phyloP scores from a whole-genome alignment of 306 rosid species.

The Ceratonia siliqua region DNA sequence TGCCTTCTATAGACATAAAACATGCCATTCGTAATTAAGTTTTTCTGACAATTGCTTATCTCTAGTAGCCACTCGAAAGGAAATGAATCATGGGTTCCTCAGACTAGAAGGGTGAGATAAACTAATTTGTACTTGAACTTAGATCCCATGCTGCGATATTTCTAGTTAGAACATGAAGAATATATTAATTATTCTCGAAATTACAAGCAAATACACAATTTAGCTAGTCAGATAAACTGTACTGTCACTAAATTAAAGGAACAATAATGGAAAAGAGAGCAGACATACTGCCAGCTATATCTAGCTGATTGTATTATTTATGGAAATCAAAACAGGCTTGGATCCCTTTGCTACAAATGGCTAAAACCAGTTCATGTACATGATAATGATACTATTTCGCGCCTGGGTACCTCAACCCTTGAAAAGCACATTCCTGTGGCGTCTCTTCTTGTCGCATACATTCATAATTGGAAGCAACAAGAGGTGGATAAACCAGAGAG shows the following conservation, averaged over 20 bases:
- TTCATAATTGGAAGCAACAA: conserved; percentile 34
- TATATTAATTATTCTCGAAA: conserved; percentile 14
- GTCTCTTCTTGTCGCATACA: conserved; percentile 27
- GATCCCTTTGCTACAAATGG: conserved; percentile 8
- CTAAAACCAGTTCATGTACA: conserved; percentile 35
- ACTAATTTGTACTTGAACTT: neutral
- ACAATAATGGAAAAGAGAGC: conserved; percentile 13
- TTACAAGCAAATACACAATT: conserved; percentile 6
- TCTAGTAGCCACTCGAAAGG: neutral
- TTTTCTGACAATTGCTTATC: neutral
- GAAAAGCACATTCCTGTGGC: conserved; percentile 37
- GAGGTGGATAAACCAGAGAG: conserved; percentile 44
- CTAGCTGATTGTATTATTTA: conserved; percentile 25
- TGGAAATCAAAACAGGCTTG: conserved; percentile 24
- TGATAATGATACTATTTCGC: conserved; percentile 32
- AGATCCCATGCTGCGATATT: neutral
- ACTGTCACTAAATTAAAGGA: conserved; percentile 15
- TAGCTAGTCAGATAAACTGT: conserved; percentile 21
- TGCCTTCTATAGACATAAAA: neutral
- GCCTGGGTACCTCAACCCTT: conserved; percentile 43
- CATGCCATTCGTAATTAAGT: neutral
- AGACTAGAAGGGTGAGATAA: neutral
- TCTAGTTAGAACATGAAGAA: conserved; percentile 8
- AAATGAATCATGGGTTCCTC: neutral
- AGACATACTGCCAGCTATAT: neutral